Percentiles rank a stretch among this genome's conserved stretches.
These are phyloP conservation scores for Clarireedia monteithiana DNA, from an alignment of 2,329 filamentous ascomycete species.

Conservation along the genomic window DNA sequence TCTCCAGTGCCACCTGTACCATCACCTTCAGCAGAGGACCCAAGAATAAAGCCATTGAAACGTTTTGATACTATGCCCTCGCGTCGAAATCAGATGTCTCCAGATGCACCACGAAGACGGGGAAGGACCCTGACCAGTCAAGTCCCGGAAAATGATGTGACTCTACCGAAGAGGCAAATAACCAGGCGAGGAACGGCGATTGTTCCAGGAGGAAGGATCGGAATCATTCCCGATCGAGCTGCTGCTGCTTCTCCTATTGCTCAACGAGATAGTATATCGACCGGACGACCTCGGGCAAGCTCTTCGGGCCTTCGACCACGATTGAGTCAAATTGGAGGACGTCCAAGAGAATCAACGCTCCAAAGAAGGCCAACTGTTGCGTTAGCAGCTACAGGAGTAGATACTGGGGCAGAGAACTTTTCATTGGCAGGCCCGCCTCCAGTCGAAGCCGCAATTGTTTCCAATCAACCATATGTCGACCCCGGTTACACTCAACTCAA, in stretches of 20 bases:
- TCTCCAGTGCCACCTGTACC: not conserved
- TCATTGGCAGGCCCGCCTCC: slow-evolving; percentile 24
- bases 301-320: slow-evolving; percentile 7
- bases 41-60: not conserved
- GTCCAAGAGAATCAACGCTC: slow-evolving; percentile 6
- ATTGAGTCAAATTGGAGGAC: not conserved
- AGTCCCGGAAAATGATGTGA: not conserved
- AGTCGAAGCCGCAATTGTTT: slow-evolving; percentile 16
- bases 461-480: slow-evolving; percentile 40
- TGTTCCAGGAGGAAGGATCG: not conserved
- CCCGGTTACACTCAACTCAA: slow-evolving; percentile 46
- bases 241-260: not conserved
- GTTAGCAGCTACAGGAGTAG: slow-evolving; percentile 1
- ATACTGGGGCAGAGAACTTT: slow-evolving; percentile 17
- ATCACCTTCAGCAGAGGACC: not conserved
- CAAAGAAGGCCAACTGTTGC: slow-evolving; percentile 8
- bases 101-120: not conserved
- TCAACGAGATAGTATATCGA: not conserved
- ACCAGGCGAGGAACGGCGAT: slow-evolving; percentile 2
- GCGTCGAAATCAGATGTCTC: not conserved
- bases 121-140: slow-evolving; percentile 4
- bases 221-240: slow-evolving; percentile 2
- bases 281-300: not conserved
- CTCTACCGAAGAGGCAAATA: not conserved
- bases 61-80: slow-evolving; percentile 7